Base-by-base conservation (phyloP, 2,329 filamentous ascomycete genomes). In the Didymella glomerata region DNA sequence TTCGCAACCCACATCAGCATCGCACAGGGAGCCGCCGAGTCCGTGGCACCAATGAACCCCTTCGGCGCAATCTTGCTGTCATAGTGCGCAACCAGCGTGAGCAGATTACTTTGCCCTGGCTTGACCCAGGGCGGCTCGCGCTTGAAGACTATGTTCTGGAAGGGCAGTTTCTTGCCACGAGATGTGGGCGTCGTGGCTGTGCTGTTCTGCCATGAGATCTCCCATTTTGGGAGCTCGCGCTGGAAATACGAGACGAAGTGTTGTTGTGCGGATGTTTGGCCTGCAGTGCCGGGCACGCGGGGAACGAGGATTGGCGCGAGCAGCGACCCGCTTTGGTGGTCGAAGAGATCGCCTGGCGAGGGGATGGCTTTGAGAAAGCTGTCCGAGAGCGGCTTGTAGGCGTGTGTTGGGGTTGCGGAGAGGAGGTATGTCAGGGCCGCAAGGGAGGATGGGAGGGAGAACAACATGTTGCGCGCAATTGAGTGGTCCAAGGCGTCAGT, bases 21-120 rank as follows among this genome's bases (percentile, higher is more conserved):
- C 0, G 95, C 95, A 77, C 94, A 98, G 10, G 95, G 93, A 18
- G 91, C 95, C 1, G 95, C 95, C 69, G 92, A 97, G 74, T 99
- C 95, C 14, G 88, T 96, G 0, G 94, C 95, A 0, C 95, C 95
- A 58, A 99, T 90, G 75, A 99, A 99, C 0, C 93, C 94, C 61
- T 88, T 80, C 0, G 93, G 94, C 25, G 82, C 82, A 57, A 90
- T 84, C 78, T 96, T 90, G 74, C 88, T 93, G 71, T 99, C 95
- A 76, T 97, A 98, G 75, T 99, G 95, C 40, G 95, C 95, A 7
- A 94, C 95, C 54, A 99, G 83, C 14, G 92, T 94, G 72, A 98
- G 80, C 48, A 93, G 83, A 41, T 89, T 88, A 2, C 95, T 88
- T 66, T 97, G 89, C 1, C 93, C 94, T 0, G 80, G 77, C 6